phyloP scores from a whole-genome alignment of 352 stramenopile genomes.

The Pythium folliculosum region DNA sequence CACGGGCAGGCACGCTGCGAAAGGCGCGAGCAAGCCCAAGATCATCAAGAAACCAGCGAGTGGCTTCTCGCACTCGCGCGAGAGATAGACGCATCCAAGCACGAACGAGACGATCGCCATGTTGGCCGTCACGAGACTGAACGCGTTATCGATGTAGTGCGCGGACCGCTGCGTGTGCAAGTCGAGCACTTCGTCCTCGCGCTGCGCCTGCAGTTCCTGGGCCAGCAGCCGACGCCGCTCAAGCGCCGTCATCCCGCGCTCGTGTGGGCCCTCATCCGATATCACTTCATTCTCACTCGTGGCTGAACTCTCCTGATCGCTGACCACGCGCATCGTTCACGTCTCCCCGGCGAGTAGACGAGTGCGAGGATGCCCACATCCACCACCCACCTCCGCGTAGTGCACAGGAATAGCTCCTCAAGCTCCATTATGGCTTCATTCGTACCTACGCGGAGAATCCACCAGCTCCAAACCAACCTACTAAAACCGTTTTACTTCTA shows the following conservation, averaged over 20 bases:
- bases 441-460: neutral
- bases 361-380: too few species aligned
- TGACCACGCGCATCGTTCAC: neutral
- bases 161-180: slow-evolving; percentile 29
- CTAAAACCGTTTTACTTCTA: slow-evolving; percentile 7
- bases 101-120: slow-evolving; percentile 38
- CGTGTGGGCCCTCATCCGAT: neutral
- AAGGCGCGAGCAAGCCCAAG: slow-evolving; percentile 35
- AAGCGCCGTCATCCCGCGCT: neutral
- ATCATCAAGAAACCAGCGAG: slow-evolving; percentile 35
- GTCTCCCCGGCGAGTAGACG: too few species aligned
- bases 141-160: slow-evolving; percentile 40
- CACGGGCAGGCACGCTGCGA: slow-evolving; percentile 35
- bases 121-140: slow-evolving; percentile 41
- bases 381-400: too few species aligned
- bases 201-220: slow-evolving; percentile 19
- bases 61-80: slow-evolving; percentile 33
- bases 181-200: slow-evolving; percentile 26
- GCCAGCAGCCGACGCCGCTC: slow-evolving; percentile 20
- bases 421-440: slow-evolving; percentile 4
- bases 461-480: neutral
- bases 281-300: neutral
- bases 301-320: neutral
- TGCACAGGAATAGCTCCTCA: too few species aligned
- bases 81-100: slow-evolving; percentile 31